Base-by-base conservation (phyloP, 192 early-diverging fungal genomes). In the Lobulomyces angularis region DNA sequence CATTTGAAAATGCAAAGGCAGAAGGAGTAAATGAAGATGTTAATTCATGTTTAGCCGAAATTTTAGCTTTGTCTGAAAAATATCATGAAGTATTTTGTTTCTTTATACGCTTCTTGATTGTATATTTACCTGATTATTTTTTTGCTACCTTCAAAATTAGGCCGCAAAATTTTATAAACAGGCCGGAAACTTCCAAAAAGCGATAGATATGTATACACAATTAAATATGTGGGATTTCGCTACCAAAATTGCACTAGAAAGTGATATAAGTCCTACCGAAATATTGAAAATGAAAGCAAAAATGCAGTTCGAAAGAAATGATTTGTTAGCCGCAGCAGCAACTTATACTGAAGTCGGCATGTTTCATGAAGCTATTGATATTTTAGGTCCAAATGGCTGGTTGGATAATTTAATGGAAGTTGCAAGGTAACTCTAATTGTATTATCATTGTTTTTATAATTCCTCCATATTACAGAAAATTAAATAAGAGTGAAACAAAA, bases 301-400 rank as follows among this genome's bases (percentile, higher is more conserved):
- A 41, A 71, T 55, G 41, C 74, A 74, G 38, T 50, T 58, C 19
- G 62, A 65, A 35, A 47, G 57, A 19, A 74, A 77, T 36, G 70
- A 77, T 31, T 48, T 62, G n/a, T 43, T 74, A 5, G 65, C 65
- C 5, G 74, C 74, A 5, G 74, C 74, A 5, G 42, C 28, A 6
- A 77, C 74, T 3, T 77, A 73, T 50, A 51, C 61, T 7, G 53
- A 77, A 56, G 64, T 72, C n/a, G 70, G 70, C 16, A 67, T 73
- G 21, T 71, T 57, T 37, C 33, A 52, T 19, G 60, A 69, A 31
- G 74, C 74, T 2, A 65, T 74, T 31, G 53, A 74, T 30, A 56
- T 77, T 27, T 48, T 77, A 3, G 69, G 70, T 8, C 57, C 61
- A 9, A 42, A 47, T 19, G 70, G 70, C 19, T 60, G 49, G 25